Conservation (phyloP, 345 rosid genomes). For the Heritiera fomes region DNA sequence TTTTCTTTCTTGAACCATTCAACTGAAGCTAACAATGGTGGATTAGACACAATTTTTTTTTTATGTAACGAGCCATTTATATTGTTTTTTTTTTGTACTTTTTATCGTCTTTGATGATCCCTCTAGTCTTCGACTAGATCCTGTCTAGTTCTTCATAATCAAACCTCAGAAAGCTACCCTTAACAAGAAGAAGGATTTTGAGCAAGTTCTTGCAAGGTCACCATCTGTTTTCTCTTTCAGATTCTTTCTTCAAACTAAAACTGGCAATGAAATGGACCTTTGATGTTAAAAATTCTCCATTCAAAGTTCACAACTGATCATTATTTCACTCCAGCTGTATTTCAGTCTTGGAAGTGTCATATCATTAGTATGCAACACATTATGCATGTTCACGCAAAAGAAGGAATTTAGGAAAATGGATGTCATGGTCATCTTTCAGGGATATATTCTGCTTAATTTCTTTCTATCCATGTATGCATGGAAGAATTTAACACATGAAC, state of each 20-base stretch:
- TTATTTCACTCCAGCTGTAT: constrained; percentile 12
- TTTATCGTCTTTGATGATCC: not conserved
- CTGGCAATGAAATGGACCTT: not conserved
- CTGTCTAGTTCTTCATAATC: not conserved
- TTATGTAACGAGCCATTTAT: constrained; percentile 24
- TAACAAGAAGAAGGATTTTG: not conserved
- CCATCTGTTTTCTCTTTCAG: constrained; percentile 10
- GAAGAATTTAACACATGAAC: constrained; percentile 13
- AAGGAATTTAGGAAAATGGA: constrained; percentile 11
- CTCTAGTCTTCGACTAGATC: not conserved
- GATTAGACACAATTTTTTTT: not conserved
- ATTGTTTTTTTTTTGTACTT: not conserved
- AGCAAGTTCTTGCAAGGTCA: constrained; percentile 8
- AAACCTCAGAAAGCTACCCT: constrained; percentile 5
- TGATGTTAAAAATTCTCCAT: not conserved
- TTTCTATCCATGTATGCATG: not conserved
- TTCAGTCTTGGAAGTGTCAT: not conserved
- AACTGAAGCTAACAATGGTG: constrained; percentile 12
- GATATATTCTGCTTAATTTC: constrained; percentile 8
- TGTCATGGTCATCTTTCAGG: not conserved
- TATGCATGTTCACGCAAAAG: not conserved
- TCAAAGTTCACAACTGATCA: not conserved
- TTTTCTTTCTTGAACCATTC: not conserved
- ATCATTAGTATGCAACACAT: not conserved
- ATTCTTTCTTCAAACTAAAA: constrained; percentile 4